These are phyloP conservation scores for Suhomyces tanzawaensis DNA, from an alignment of 805 yeast genomes.

Conservation along the genomic window DNA sequence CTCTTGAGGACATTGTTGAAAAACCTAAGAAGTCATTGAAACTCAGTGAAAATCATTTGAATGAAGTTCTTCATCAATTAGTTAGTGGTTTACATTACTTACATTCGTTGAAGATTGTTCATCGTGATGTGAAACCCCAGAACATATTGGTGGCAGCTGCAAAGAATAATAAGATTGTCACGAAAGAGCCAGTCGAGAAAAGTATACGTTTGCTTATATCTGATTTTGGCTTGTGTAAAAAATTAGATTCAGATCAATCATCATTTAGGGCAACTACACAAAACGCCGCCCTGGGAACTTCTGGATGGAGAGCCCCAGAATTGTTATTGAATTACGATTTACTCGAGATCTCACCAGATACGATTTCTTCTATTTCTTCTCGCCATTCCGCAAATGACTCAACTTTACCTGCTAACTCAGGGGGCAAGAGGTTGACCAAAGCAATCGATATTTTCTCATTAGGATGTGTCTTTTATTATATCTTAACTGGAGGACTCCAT, in stretches of 20 bases:
- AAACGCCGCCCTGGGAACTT: conserved; percentile 86
- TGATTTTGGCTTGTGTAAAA: conserved; percentile 94
- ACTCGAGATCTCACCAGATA: conserved; percentile 38
- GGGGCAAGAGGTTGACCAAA: conserved; percentile 64
- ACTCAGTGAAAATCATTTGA: conserved; percentile 40
- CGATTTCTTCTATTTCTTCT: conserved; percentile 27
- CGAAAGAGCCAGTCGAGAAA: conserved; percentile 8
- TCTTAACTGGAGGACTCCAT: conserved; percentile 78
- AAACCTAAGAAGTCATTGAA: conserved; percentile 40
- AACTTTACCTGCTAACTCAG: background rate
- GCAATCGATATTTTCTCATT: conserved; percentile 92
- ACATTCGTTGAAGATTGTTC: conserved; percentile 88
- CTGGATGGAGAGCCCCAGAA: conserved; percentile 99
- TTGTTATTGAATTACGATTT: conserved; percentile 46
- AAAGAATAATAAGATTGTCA: conserved; percentile 32
- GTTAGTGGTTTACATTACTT: conserved; percentile 82
- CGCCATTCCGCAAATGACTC: conserved; percentile 12
- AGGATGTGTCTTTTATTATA: conserved; percentile 92
- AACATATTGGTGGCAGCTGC: conserved; percentile 82
- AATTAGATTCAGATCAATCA: conserved; percentile 86
- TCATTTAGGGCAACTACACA: conserved; percentile 91
- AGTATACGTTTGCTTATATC: conserved; percentile 73
- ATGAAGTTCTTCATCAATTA: conserved; percentile 65
- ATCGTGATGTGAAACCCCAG: conserved; percentile 92
- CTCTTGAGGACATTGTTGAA: conserved; percentile 82